A percentile compares a stretch with the other conserved stretches of the same genome.
These are phyloP conservation scores for Quercus suber DNA, from an alignment of 306 rosid species.

Conservation along the genomic window DNA sequence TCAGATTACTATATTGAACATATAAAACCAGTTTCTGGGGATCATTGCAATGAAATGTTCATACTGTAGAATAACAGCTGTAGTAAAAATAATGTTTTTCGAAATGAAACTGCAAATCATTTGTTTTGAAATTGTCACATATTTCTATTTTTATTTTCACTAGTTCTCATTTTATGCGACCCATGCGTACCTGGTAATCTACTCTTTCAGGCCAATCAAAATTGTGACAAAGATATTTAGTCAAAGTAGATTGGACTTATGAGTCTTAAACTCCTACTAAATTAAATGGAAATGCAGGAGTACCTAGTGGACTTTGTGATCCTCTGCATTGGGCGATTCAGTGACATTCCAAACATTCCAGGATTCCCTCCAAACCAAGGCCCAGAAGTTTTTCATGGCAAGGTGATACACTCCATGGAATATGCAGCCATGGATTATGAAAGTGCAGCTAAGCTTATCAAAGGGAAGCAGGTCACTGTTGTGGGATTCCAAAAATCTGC, in stretches of 20 bases:
- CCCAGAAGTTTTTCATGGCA: slow-evolving; percentile 47
- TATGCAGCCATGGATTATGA: slow-evolving; percentile 50
- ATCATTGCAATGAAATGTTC: no score
- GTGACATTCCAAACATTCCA: slow-evolving; percentile 68
- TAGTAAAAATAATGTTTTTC: no score
- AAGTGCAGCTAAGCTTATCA: slow-evolving; percentile 29
- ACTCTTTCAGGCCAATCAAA: background rate
- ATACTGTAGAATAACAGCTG: no score
- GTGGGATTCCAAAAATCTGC: slow-evolving; percentile 73
- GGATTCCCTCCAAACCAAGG: slow-evolving; percentile 56
- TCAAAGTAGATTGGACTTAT: no score
- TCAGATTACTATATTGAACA: no score
- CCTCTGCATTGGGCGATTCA: slow-evolving; percentile 71
- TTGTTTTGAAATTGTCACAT: background rate
- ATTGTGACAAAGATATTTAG: no score
- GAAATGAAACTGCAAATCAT: no score
- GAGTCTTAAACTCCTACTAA: background rate
- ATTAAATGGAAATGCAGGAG: slow-evolving; percentile 19
- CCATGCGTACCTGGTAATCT: background rate
- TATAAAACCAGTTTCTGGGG: no score
- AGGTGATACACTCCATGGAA: slow-evolving; percentile 52
- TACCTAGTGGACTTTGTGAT: slow-evolving; percentile 57
- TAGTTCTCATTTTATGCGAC: background rate
- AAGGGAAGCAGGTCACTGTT: slow-evolving; percentile 48
- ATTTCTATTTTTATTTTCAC: background rate